A percentile compares a stretch with the other conserved stretches of the same genome.
Conservation (phyloP, 2,329 filamentous ascomycete genomes). For the Xylariaceae sp. region DNA sequence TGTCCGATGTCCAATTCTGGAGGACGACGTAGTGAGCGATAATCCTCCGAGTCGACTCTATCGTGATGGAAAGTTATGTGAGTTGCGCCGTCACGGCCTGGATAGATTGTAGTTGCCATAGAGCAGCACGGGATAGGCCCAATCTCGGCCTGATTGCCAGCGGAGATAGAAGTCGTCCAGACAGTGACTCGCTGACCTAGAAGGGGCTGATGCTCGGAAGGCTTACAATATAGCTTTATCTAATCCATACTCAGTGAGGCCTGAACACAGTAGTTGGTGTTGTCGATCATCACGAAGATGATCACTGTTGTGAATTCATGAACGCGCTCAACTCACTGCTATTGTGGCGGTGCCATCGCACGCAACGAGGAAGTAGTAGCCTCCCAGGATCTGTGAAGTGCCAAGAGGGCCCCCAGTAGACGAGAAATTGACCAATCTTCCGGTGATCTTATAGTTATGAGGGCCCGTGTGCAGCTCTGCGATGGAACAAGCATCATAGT, state of each 20-base stretch:
- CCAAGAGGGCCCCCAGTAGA: constrained; percentile 35
- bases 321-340: constrained; percentile 37
- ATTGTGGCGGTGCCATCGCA: constrained; percentile 51
- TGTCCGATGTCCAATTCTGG: constrained; percentile 35
- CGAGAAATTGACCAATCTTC: constrained; percentile 53
- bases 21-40: constrained; percentile 41
- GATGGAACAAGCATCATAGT: constrained; percentile 45
- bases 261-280: background rate
- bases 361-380: constrained; percentile 50
- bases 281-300: background rate
- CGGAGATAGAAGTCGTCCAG: constrained; percentile 53
- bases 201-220: constrained; percentile 37
- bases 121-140: constrained; percentile 38
- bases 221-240: constrained; percentile 47
- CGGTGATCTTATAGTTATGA: constrained; percentile 45
- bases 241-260: constrained; percentile 23
- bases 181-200: constrained; percentile 52
- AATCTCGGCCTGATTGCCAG: constrained; percentile 35
- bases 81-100: constrained; percentile 48
- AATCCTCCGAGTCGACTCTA: constrained; percentile 34
- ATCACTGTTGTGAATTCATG: background rate
- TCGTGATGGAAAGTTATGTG: constrained; percentile 50
- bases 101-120: constrained; percentile 52
- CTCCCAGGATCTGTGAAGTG: constrained; percentile 38
- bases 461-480: constrained; percentile 45